Conservation (phyloP, 129 eudicot species). For the Smallanthus sonchifolius region DNA sequence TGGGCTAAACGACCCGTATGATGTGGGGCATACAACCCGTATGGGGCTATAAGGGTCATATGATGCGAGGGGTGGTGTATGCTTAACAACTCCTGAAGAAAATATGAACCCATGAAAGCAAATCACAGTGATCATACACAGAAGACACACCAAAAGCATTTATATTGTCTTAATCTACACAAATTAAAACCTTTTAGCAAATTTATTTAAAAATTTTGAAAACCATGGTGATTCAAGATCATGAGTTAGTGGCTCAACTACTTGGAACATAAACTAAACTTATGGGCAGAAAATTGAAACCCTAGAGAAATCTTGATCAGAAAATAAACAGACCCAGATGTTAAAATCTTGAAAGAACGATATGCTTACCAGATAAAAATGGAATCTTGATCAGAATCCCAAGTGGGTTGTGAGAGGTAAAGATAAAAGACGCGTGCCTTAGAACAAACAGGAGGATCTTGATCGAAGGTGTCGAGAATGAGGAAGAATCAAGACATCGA, state of each 20-base stretch:
- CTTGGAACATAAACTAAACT: background rate
- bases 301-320: background rate
- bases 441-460: background rate
- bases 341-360: background rate
- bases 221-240: background rate
- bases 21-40: too few species aligned
- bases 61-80: too few species aligned
- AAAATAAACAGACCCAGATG: background rate
- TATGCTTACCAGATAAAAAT: background rate
- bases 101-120: background rate
- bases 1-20: too few species aligned
- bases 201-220: background rate
- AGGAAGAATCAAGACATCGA: background rate
- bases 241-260: slow-evolving; percentile 2
- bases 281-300: background rate
- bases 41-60: too few species aligned
- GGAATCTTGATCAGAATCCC: slow-evolving; percentile 11
- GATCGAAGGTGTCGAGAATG: slow-evolving; percentile 6
- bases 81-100: background rate
- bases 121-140: background rate
- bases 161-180: background rate
- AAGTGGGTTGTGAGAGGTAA: background rate
- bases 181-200: background rate
- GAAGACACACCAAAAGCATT: background rate
- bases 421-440: background rate